phyloP scores from a whole-genome alignment of 768 basidiomycete species.

The Boletus rubescentipes region DNA sequence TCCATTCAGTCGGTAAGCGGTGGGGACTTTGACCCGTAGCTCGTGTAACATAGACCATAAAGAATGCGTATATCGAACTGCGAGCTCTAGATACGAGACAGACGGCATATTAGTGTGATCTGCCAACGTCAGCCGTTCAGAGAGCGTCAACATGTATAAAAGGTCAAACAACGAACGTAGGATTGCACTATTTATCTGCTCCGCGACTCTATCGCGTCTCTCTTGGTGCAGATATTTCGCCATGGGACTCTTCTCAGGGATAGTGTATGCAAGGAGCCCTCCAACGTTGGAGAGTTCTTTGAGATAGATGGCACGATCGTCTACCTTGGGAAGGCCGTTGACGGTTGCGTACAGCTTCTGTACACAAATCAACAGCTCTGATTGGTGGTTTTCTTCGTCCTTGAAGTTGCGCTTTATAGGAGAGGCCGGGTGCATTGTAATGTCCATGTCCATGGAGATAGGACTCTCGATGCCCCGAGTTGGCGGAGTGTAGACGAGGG shows the following conservation, averaged over 20 bases:
- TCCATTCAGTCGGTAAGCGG: constrained; percentile 40
- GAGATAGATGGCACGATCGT: constrained; percentile 59
- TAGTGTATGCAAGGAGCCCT: constrained; percentile 79
- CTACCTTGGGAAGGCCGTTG: constrained; percentile 50
- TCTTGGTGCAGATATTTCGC: constrained; percentile 73
- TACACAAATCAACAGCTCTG: constrained; percentile 51
- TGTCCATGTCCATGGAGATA: constrained; percentile 9
- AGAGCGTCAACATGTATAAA: neutral
- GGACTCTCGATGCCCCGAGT: constrained; percentile 8
- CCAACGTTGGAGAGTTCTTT: constrained; percentile 74
- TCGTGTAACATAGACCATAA: constrained; percentile 60
- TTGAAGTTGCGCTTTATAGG: constrained; percentile 20
- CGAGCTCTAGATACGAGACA: constrained; percentile 62
- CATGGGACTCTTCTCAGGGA: constrained; percentile 76
- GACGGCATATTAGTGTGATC: constrained; percentile 51
- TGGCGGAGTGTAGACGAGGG: constrained; percentile 46
- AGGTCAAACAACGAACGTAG: constrained; percentile 53
- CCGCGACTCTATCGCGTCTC: constrained; percentile 78
- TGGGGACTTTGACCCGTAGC: constrained; percentile 44
- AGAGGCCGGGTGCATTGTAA: constrained; percentile 1
- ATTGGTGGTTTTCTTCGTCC: constrained; percentile 42
- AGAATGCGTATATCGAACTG: constrained; percentile 62
- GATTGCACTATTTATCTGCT: constrained; percentile 86
- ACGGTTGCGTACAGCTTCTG: constrained; percentile 69
- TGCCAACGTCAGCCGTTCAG: constrained; percentile 26